Base-by-base conservation (phyloP, 495 filamentous ascomycete genomes). In the Hypoxylon lenormandii region DNA sequence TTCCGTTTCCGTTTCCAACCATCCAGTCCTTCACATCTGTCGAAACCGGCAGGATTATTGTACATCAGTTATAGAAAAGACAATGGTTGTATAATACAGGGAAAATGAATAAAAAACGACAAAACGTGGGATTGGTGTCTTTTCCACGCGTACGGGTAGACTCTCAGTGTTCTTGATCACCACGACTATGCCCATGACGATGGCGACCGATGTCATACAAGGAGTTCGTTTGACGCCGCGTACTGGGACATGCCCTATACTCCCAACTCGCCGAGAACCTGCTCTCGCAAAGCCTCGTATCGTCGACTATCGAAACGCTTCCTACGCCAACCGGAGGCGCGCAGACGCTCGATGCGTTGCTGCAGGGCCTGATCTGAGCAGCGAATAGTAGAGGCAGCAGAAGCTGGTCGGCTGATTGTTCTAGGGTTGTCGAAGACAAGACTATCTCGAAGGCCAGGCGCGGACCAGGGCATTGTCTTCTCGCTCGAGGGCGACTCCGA, bases 231-330 rank as follows among this genome's bases (percentile, higher is more conserved):
- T n/a, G 12, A 16, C 8, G 6, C 4, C 38, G 13, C 15, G 38
- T n/a, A n/a, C 4, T 13, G 38, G 13, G 15, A 5, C 15, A 16
- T 42, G 38, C 38, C 7, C 60, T 63, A 72, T 28, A 66, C 74
- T 11, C 71, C 66, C 40, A 85, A 67, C 66, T 85, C 83, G 3
- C 68, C 72, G 57, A 85, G 59, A 5, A 80, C 83, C 15, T 74
- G 72, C 63, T 84, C 82, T 52, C 82, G 81, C 3, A 86, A 70
- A 42, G 72, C 77, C 61, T 82, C 79, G 62, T 86, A 86, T 53
- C 79, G 75, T 49, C 74, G 70, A 4, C 65, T 69, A 64, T 85
- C 80, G 51, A 86, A 86, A 7, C 83, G 76, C 64, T 81, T 78
- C n/a, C 83, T 74, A 49, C 78, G 76, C 82, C 82, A 85, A 6